phyloP scores from a whole-genome alignment of 768 basidiomycete species.

The Pseudohyphozyma bogoriensis region DNA sequence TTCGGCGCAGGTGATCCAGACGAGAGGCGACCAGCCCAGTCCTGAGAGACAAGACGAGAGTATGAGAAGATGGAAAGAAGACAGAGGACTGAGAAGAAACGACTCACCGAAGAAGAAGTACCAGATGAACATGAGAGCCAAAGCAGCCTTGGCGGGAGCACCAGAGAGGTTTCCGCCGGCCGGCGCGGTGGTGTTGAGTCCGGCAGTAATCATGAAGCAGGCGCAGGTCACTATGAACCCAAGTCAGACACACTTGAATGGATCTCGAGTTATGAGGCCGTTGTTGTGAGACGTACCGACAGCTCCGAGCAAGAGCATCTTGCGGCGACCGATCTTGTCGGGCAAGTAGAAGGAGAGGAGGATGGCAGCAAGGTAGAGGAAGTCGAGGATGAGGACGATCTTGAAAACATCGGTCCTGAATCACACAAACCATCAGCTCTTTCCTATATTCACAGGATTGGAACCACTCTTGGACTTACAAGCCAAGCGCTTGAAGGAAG shows the following conservation, averaged over 20 bases:
- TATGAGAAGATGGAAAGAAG: constrained; percentile 6
- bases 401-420: constrained; percentile 22
- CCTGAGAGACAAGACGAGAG: constrained; percentile 27
- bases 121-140: constrained; percentile 13
- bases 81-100: not conserved
- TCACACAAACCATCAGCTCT: too few species aligned
- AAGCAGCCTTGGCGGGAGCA: not conserved
- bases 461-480: too few species aligned
- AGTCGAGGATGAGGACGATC: constrained; percentile 20
- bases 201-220: constrained; percentile 13
- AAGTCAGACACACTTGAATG: too few species aligned
- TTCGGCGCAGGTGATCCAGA: constrained; percentile 28
- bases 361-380: constrained; percentile 14
- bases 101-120: not conserved
- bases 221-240: too few species aligned
- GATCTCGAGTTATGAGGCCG: too few species aligned
- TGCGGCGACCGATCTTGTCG: constrained; percentile 19
- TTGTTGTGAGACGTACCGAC: too few species aligned
- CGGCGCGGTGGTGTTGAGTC: too few species aligned
- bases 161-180: not conserved
- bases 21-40: constrained; percentile 21
- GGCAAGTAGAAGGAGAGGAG: constrained; percentile 14
- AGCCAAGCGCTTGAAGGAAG: constrained; percentile 20
- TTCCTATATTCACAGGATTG: too few species aligned
- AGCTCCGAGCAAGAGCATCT: constrained; percentile 18